A percentile compares a stretch with the other conserved stretches of the same genome.
Evolutionary conservation across 306 rosid genomes (phyloP).

Genomic region (Vachellia pachyceras): DNA sequence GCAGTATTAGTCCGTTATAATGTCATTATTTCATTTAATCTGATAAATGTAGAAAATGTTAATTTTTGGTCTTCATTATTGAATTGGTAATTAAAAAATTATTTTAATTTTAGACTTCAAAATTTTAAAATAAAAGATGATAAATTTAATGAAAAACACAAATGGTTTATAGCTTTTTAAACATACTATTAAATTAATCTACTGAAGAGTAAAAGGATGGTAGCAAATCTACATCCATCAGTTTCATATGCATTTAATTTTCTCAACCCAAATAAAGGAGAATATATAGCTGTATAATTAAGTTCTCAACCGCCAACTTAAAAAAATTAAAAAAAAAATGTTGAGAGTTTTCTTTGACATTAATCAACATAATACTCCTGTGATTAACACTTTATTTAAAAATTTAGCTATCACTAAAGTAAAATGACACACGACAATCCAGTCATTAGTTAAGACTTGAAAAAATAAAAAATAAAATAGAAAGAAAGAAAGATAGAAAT

Average conservation of each 20-base stretch:
- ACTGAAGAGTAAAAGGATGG: not conserved
- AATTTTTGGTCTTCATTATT: not conserved
- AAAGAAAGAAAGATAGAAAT: not conserved
- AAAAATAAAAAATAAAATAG: too few species aligned
- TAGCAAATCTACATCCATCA: not conserved
- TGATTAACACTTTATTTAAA: too few species aligned
- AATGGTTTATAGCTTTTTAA: not conserved
- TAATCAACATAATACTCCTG: too few species aligned
- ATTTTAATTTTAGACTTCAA: not conserved
- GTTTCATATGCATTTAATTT: not conserved
- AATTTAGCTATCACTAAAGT: too few species aligned
- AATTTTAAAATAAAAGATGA: not conserved
- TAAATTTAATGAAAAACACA: not conserved
- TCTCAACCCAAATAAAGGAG: not conserved
- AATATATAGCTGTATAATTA: too few species aligned
- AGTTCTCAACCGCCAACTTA: too few species aligned
- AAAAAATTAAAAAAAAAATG: too few species aligned
- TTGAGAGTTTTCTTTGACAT: too few species aligned
- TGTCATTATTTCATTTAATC: not conserved
- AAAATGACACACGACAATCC: too few species aligned
- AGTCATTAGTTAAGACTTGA: too few species aligned
- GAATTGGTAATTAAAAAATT: not conserved
- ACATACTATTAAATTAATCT: not conserved
- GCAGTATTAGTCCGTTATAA: too few species aligned
- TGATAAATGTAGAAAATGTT: not conserved